Evolutionary conservation across 2,329 filamentous ascomycete species (phyloP).

Genomic region (Aspergillus luchuensis): DNA sequence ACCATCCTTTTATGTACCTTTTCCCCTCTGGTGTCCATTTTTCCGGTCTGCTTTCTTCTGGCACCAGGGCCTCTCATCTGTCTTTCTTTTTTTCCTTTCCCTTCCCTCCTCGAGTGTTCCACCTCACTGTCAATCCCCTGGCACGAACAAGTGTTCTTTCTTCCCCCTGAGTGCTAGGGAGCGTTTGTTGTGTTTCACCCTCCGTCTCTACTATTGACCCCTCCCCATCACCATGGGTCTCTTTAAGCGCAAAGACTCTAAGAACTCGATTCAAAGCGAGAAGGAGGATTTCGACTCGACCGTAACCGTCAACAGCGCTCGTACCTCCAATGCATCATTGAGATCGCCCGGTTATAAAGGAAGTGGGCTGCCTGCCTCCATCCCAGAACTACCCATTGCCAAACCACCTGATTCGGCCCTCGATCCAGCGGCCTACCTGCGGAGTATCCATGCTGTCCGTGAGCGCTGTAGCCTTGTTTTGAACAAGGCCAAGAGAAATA

Average conservation of each 20-base stretch:
- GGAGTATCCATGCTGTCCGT: constrained; percentile 84
- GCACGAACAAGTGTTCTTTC: background rate
- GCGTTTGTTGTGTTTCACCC: constrained; percentile 1
- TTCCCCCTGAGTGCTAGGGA: background rate
- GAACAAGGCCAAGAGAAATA: constrained; percentile 74
- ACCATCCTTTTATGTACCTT: constrained; percentile 17
- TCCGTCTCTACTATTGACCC: background rate
- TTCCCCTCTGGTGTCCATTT: constrained; percentile 11
- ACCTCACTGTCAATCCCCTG: background rate
- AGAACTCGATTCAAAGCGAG: constrained; percentile 40
- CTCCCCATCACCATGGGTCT: constrained; percentile 42
- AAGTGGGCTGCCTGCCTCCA: constrained; percentile 51
- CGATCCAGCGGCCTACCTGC: constrained; percentile 86
- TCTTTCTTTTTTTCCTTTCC: background rate
- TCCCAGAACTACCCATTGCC: constrained; percentile 78
- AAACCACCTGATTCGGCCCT: constrained; percentile 82
- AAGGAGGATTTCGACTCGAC: constrained; percentile 44
- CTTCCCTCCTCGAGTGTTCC: background rate
- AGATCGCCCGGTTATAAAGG: constrained; percentile 53
- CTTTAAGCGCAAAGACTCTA: constrained; percentile 52
- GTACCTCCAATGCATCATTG: constrained; percentile 50
- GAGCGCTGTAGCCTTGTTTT: constrained; percentile 74
- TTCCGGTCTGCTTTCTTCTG: constrained; percentile 4
- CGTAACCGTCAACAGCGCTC: constrained; percentile 45
- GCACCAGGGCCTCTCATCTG: background rate